Evolutionary conservation across 208 protist species (phyloP).

Genomic region (Leishmania major): DNA sequence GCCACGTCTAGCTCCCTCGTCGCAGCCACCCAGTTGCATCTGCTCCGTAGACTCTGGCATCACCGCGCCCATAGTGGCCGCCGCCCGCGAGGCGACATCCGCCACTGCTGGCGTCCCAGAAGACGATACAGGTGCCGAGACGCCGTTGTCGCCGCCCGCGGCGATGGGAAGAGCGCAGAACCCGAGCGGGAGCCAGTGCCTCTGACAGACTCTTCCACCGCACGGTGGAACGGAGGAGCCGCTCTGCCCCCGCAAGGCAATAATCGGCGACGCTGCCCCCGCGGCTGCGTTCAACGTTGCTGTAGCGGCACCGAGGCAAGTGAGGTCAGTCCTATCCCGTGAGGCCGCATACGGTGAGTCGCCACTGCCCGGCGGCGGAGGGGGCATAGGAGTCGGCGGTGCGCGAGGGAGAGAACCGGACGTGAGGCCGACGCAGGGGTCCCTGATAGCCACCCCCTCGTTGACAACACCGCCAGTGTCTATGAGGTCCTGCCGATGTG

Average conservation of each 20-base stretch:
- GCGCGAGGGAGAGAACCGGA: not conserved
- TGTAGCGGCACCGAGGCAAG: not conserved
- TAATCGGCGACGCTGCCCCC: not conserved
- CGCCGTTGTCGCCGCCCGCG: not conserved
- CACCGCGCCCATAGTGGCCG: not conserved
- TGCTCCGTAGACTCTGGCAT: not conserved
- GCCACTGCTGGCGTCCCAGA: not conserved
- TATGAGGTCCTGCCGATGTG: not conserved
- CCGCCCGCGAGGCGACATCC: not conserved
- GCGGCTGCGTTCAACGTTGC: not conserved
- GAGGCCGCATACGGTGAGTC: not conserved
- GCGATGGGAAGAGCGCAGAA: not conserved
- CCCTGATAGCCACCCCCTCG: not conserved
- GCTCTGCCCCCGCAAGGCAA: conserved; percentile 11
- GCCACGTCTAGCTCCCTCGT: not conserved
- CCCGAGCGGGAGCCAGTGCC: no score
- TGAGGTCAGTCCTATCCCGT: not conserved
- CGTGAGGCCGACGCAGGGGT: not conserved
- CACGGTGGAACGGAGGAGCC: not conserved
- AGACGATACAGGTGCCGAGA: not conserved
- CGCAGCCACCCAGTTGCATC: not conserved
- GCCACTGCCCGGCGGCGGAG: not conserved
- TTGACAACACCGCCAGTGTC: not conserved
- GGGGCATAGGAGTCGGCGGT: not conserved
- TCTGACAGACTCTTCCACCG: not conserved